Conservation (phyloP, 2,329 filamentous ascomycete species). For the Scytalidium sp. region DNA sequence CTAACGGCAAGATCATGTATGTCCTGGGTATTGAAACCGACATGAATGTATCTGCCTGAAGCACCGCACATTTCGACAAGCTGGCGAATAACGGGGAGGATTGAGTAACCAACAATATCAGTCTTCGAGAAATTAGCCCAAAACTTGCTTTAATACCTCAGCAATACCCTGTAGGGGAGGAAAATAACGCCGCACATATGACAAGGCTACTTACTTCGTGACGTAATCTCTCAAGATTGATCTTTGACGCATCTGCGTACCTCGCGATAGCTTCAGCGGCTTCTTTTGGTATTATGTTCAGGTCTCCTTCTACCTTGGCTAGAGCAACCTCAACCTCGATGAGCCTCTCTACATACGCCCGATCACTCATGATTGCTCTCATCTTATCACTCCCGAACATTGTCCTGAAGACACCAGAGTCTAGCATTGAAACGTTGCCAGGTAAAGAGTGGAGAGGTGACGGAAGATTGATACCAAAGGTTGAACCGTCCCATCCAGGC, state of each 20-base stretch:
- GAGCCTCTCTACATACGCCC: constrained; percentile 42
- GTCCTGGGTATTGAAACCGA: constrained; percentile 55
- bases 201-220: neutral
- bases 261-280: neutral
- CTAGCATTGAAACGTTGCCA: constrained; percentile 21
- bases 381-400: constrained; percentile 48
- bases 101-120: constrained; percentile 50
- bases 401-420: constrained; percentile 46
- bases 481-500: neutral
- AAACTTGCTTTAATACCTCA: neutral
- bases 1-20: constrained; percentile 53
- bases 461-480: neutral
- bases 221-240: constrained; percentile 13
- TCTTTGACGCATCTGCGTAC: constrained; percentile 1
- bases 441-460: neutral
- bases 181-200: neutral
- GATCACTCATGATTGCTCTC: constrained; percentile 45
- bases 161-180: neutral
- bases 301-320: constrained; percentile 43
- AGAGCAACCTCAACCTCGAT: constrained; percentile 48
- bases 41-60: constrained; percentile 44
- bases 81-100: constrained; percentile 46
- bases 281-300: constrained; percentile 38
- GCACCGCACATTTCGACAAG: constrained; percentile 29
- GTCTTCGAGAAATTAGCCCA: constrained; percentile 23